Evolutionary conservation across 768 basidiomycete species (phyloP).

Genomic region (Tricholomella constricta): DNA sequence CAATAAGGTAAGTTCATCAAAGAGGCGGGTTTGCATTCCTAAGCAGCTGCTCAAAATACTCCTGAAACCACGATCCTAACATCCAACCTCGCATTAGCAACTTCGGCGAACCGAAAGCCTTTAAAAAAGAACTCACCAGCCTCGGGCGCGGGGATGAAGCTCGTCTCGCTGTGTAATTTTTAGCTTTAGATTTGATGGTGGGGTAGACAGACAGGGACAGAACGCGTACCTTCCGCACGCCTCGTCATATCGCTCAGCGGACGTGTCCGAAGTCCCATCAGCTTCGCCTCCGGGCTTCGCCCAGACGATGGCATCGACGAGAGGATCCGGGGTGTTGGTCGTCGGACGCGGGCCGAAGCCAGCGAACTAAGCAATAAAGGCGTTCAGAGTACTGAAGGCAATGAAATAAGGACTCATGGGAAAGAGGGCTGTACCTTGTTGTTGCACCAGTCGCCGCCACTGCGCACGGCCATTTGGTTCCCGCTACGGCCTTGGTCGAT

Average conservation of each 20-base stretch:
- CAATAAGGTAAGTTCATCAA: not conserved
- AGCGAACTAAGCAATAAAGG: slow-evolving; percentile 18
- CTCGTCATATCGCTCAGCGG: slow-evolving; percentile 32
- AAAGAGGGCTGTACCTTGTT: slow-evolving; percentile 20
- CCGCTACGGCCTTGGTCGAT: slow-evolving; percentile 37
- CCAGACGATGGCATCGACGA: slow-evolving; percentile 42
- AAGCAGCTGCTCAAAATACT: slow-evolving; percentile 30
- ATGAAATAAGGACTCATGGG: not conserved
- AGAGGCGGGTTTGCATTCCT: slow-evolving; percentile 29
- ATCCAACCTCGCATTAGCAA: not conserved
- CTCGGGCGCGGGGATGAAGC: slow-evolving; percentile 33
- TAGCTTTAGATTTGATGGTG: not conserved
- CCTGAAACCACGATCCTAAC: slow-evolving; percentile 36
- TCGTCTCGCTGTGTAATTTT: not conserved
- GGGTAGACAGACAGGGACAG: slow-evolving; percentile 17
- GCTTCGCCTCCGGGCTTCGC: slow-evolving; percentile 44
- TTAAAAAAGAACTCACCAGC: slow-evolving; percentile 14
- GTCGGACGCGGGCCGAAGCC: slow-evolving; percentile 39
- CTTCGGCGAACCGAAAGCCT: not conserved
- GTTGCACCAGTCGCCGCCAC: slow-evolving; percentile 35
- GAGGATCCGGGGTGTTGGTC: slow-evolving; percentile 26
- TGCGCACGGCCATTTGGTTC: slow-evolving; percentile 22
- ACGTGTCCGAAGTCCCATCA: slow-evolving; percentile 38
- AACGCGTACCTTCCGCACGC: slow-evolving; percentile 21
- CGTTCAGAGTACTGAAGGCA: not conserved